phyloP scores from a whole-genome alignment of 257 asterid genomes.

The Sherardia arvensis region DNA sequence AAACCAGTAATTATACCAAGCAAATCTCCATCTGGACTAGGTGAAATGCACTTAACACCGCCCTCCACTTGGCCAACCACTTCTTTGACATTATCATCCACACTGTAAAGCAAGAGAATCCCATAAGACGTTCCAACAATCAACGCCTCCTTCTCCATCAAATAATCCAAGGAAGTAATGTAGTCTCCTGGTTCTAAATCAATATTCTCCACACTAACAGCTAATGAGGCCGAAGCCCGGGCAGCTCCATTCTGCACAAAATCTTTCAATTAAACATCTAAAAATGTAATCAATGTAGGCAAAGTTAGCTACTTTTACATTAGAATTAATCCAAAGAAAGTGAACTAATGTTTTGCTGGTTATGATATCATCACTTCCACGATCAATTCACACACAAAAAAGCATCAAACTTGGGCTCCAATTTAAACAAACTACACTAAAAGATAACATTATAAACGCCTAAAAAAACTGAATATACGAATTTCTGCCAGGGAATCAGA shows the following conservation, averaged over 20 bases:
- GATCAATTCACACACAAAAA: too few species aligned
- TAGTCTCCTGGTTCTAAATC: constrained; percentile 74
- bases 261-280: constrained; percentile 11
- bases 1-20: constrained; percentile 76
- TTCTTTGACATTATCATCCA: constrained; percentile 57
- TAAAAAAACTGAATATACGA: not conserved
- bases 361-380: not conserved
- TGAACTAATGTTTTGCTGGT: too few species aligned
- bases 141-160: constrained; percentile 92
- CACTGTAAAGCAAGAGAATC: constrained; percentile 53
- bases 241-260: constrained; percentile 40
- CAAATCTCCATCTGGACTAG: constrained; percentile 97
- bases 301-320: too few species aligned
- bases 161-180: constrained; percentile 72
- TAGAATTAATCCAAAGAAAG: not conserved
- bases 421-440: not conserved
- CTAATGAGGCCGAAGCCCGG: constrained; percentile 25
- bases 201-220: constrained; percentile 32
- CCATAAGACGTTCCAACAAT: constrained; percentile 78
- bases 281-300: not conserved
- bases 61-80: constrained; percentile 92
- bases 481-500: not conserved
- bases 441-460: not conserved
- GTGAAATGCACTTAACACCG: constrained; percentile 85
- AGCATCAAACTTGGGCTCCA: not conserved